These are phyloP conservation scores for Penicillium fuscoglaucum DNA, from an alignment of 2,329 filamentous ascomycete species.

Conservation along the genomic window DNA sequence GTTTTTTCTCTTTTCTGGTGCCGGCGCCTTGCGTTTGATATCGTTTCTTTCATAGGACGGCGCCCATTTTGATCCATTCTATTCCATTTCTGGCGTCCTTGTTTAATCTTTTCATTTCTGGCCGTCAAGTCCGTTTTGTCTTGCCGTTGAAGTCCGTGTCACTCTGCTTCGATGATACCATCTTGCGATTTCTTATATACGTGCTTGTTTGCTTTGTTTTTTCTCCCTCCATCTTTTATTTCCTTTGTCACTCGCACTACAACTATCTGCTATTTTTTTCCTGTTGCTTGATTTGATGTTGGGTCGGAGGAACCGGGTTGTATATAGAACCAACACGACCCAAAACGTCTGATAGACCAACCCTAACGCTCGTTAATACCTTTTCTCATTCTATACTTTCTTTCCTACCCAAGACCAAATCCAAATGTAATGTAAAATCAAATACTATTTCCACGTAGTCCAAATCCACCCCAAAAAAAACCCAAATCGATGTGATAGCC, in stretches of 20 bases:
- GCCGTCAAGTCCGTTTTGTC: conserved; percentile 10
- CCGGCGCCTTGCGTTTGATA: conserved; percentile 24
- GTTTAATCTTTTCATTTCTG: conserved; percentile 19
- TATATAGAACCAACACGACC: conserved; percentile 24
- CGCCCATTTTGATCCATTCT: conserved; percentile 21
- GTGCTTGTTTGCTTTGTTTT: background rate
- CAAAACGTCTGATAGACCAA: conserved; percentile 22
- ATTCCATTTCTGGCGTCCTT: conserved; percentile 29
- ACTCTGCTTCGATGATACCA: conserved; percentile 42
- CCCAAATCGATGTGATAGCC: conserved; percentile 9
- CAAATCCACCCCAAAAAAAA: background rate
- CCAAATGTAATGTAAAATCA: background rate
- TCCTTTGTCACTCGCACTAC: conserved; percentile 12
- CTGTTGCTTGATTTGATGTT: conserved; percentile 8
- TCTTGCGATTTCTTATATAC: conserved; percentile 32
- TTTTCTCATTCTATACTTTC: background rate
- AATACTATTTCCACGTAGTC: conserved; percentile 10
- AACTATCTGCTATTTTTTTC: background rate
- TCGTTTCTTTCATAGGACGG: conserved; percentile 28
- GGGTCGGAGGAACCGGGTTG: conserved; percentile 23
- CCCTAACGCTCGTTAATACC: conserved; percentile 6
- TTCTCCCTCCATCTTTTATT: background rate
- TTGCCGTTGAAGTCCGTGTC: conserved; percentile 28
- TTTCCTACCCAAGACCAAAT: background rate
- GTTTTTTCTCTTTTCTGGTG: background rate